Conservation (phyloP, 805 yeast species). For the Sugiyamaella smithiae region DNA sequence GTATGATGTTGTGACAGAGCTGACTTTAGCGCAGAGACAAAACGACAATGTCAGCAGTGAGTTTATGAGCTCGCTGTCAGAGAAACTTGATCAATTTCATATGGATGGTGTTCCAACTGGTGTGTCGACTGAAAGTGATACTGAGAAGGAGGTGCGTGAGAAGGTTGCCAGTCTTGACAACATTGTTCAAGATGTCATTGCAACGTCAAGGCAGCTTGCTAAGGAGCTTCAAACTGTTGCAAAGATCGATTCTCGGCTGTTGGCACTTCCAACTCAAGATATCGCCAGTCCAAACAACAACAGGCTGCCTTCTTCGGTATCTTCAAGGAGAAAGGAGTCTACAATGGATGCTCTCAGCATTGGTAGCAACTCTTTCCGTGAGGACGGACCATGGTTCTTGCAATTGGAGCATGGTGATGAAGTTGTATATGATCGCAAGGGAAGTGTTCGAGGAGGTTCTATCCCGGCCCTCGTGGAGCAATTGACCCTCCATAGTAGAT, state of each 20-base stretch:
- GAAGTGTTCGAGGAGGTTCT: conserved; percentile 80
- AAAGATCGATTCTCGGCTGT: conserved; percentile 4
- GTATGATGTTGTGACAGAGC: conserved; percentile 38
- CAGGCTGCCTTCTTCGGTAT: background rate
- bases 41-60: conserved; percentile 19
- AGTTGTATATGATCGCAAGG: conserved; percentile 60
- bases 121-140: background rate
- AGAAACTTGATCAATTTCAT: conserved; percentile 17
- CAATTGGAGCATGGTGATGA: conserved; percentile 50
- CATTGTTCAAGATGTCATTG: conserved; percentile 5
- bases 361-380: conserved; percentile 8
- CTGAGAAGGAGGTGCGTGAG: conserved; percentile 17
- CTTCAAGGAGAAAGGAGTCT: conserved; percentile 13
- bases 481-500: conserved; percentile 65
- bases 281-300: background rate
- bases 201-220: conserved; percentile 9
- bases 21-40: conserved; percentile 14
- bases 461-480: conserved; percentile 74
- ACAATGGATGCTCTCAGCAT: conserved; percentile 7
- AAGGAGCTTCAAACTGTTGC: conserved; percentile 9
- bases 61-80: conserved; percentile 20
- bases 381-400: conserved; percentile 46
- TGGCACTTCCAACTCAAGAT: conserved; percentile 1
- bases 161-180: conserved; percentile 9
- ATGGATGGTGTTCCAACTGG: conserved; percentile 12